These are phyloP conservation scores for Pseudozyma pruni DNA, from an alignment of 1,284 basidiomycete genomes.

Conservation along the genomic window DNA sequence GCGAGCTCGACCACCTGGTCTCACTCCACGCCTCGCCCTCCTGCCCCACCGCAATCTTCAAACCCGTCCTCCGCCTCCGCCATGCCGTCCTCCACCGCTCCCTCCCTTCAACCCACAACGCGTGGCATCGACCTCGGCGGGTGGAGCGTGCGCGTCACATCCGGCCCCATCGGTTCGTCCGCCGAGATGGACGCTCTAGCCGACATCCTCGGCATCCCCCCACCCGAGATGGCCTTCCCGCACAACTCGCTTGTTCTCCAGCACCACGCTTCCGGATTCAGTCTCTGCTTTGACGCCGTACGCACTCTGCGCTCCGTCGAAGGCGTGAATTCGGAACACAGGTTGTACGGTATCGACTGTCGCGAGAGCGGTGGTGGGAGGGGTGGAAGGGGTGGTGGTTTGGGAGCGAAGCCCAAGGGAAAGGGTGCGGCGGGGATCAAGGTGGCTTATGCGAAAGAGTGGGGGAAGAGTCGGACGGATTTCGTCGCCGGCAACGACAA, in stretches of 20 bases:
- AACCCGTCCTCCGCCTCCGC: background rate
- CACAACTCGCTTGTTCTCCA: conserved; percentile 79
- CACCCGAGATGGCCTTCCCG: conserved; percentile 98
- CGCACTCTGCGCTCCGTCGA: conserved; percentile 79
- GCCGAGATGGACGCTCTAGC: conserved; percentile 72
- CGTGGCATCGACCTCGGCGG: conserved; percentile 58
- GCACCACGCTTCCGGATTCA: conserved; percentile 74
- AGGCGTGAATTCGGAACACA: conserved; percentile 70
- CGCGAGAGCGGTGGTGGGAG: conserved; percentile 7
- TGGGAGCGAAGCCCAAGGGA: conserved; percentile 44
- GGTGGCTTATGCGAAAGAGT: conserved; percentile 92
- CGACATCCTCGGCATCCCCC: conserved; percentile 80
- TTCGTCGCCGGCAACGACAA: conserved; percentile 13
- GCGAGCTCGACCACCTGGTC: conserved; percentile 29
- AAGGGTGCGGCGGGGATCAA: conserved; percentile 75
- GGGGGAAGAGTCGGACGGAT: conserved; percentile 83
- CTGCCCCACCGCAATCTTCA: conserved; percentile 3
- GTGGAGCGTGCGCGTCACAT: conserved; percentile 57
- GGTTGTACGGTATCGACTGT: conserved; percentile 75
- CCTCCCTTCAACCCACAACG: conserved; percentile 28
- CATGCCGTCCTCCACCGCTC: conserved; percentile 16
- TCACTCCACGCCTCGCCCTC: conserved; percentile 9
- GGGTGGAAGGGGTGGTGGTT: background rate
- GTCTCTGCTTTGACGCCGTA: conserved; percentile 77
- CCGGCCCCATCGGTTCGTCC: conserved; percentile 62